Evolutionary conservation across 371 early-diverging fungal genomes (phyloP).

Genomic region (Apophysomyces sp.): DNA sequence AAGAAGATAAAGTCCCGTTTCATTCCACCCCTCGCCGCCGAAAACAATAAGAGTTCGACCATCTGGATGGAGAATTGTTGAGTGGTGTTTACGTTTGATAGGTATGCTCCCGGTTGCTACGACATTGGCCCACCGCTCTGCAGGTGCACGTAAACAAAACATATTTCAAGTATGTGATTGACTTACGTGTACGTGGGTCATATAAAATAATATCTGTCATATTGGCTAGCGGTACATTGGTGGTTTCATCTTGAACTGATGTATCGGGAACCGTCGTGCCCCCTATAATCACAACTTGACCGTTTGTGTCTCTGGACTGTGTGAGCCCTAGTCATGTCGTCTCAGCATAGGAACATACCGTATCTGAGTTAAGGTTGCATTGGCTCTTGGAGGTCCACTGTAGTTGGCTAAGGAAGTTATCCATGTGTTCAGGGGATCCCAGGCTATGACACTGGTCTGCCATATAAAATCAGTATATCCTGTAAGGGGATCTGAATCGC

Average conservation of each 20-base stretch:
- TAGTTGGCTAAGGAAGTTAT: neutral
- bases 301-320: neutral
- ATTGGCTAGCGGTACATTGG: neutral
- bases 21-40: conserved; percentile 2
- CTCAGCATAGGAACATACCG: neutral
- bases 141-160: neutral
- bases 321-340: neutral
- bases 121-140: neutral
- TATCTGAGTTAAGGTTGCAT: neutral
- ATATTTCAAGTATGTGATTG: too few species aligned
- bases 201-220: neutral
- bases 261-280: neutral
- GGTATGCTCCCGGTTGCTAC: neutral
- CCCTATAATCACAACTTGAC: neutral
- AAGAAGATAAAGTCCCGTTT: neutral
- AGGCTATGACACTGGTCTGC: neutral
- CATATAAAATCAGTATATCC: neutral
- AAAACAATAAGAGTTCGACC: neutral
- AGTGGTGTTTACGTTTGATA: neutral
- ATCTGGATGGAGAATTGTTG: neutral
- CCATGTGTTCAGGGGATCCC: neutral
- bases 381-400: neutral
- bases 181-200: neutral
- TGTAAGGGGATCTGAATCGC: neutral
- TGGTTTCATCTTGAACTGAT: neutral